Percentiles rank a stretch among this genome's conserved stretches.
Evolutionary conservation across 352 stramenopile species (phyloP).

Genomic region (Pythium myriotylum): DNA sequence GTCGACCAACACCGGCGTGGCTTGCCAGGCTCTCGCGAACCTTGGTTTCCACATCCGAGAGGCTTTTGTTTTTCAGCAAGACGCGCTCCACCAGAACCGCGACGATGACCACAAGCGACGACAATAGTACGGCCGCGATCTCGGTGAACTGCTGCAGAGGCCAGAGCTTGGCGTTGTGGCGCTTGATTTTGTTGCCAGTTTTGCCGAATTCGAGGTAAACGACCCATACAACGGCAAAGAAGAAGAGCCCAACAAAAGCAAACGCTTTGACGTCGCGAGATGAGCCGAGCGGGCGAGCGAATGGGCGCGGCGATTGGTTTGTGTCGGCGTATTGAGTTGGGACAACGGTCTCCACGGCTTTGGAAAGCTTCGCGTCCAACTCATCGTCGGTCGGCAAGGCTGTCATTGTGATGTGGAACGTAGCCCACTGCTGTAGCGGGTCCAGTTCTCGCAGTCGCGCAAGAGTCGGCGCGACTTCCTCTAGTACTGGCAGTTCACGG

Average conservation of each 20-base stretch:
- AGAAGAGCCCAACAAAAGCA: background rate
- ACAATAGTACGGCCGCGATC: background rate
- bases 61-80: background rate
- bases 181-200: background rate
- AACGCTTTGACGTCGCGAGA: background rate
- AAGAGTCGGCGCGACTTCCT: constrained; percentile 34
- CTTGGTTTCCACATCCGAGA: background rate
- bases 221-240: background rate
- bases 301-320: background rate
- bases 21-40: background rate
- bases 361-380: constrained; percentile 8
- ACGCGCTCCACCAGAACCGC: background rate
- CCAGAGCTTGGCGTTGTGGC: constrained; percentile 12
- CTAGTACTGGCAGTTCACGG: constrained; percentile 36
- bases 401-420: constrained; percentile 28
- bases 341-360: no score
- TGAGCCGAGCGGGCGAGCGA: background rate
- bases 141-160: constrained; percentile 15
- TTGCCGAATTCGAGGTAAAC: constrained; percentile 3
- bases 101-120: background rate
- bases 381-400: background rate
- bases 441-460: constrained; percentile 30
- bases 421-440: constrained; percentile 26
- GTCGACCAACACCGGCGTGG: background rate
- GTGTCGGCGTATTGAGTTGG: background rate